These are phyloP conservation scores for Triadica sebifera DNA, from an alignment of 345 rosid genomes.

Conservation along the genomic window DNA sequence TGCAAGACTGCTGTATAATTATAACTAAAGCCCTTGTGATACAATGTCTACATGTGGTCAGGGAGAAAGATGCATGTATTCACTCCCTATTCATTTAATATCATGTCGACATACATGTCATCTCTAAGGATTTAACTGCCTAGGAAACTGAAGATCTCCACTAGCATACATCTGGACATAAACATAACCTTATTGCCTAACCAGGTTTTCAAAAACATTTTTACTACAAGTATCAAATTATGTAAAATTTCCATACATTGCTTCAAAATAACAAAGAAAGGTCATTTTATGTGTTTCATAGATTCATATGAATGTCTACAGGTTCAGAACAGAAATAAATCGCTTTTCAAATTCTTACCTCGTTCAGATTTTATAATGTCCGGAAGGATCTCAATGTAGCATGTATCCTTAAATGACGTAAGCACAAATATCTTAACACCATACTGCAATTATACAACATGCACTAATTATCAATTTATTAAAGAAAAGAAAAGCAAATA, in stretches of 20 bases:
- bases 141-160: neutral
- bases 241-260: neutral
- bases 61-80: neutral
- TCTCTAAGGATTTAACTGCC: neutral
- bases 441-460: constrained; percentile 49
- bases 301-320: neutral
- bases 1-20: too few species aligned
- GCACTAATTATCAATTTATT: neutral
- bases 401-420: constrained; percentile 90
- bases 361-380: constrained; percentile 56
- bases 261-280: neutral
- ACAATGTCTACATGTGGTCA: too few species aligned
- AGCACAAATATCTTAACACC: constrained; percentile 85
- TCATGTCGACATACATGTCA: neutral
- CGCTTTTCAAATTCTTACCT: constrained; percentile 42
- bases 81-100: neutral
- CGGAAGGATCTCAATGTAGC: constrained; percentile 88
- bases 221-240: neutral
- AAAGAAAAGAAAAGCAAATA: too few species aligned
- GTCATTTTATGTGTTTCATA: neutral
- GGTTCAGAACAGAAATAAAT: constrained; percentile 5
- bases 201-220: neutral
- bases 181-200: neutral
- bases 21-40: too few species aligned
- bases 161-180: neutral